A percentile compares a stretch with the other conserved stretches of the same genome.
Conservation (phyloP, 1,284 basidiomycete genomes). For the Ustilago nuda region DNA sequence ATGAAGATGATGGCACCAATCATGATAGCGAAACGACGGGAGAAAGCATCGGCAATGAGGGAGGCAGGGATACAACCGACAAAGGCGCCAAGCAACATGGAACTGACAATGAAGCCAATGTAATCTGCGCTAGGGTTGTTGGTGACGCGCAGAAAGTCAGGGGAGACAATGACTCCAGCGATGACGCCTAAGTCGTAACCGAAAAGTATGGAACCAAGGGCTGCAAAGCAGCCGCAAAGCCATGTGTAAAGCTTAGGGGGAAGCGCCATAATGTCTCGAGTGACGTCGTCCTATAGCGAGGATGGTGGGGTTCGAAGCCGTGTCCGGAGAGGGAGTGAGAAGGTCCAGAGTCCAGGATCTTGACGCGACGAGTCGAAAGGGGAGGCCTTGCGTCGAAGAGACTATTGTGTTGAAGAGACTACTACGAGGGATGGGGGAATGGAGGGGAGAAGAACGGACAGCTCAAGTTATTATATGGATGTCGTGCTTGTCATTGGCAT, state of each 20-base stretch:
- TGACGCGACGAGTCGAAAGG: background rate
- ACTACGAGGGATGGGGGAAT: background rate
- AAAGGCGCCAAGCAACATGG: conserved; percentile 63
- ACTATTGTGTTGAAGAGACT: too few species aligned
- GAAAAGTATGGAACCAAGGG: conserved; percentile 56
- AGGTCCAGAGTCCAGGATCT: conserved; percentile 4
- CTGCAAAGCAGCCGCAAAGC: conserved; percentile 75
- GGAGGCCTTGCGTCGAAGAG: background rate
- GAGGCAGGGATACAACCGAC: conserved; percentile 70
- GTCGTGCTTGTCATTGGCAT: background rate
- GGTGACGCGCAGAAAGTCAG: conserved; percentile 67
- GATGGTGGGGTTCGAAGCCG: background rate
- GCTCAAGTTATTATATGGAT: conserved; percentile 16
- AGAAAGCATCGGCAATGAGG: conserved; percentile 68
- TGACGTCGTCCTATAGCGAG: background rate
- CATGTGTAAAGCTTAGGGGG: conserved; percentile 66
- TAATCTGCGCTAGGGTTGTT: conserved; percentile 69
- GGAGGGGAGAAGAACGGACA: background rate
- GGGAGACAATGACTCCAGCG: conserved; percentile 71
- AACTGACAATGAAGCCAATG: conserved; percentile 71
- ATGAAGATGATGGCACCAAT: conserved; percentile 71
- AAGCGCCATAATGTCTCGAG: conserved; percentile 56
- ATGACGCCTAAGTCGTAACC: conserved; percentile 71
- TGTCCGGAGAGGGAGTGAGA: background rate
- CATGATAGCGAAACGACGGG: conserved; percentile 69